Base-by-base conservation (phyloP, 164 flowering plant species). In the Piper betle region DNA sequence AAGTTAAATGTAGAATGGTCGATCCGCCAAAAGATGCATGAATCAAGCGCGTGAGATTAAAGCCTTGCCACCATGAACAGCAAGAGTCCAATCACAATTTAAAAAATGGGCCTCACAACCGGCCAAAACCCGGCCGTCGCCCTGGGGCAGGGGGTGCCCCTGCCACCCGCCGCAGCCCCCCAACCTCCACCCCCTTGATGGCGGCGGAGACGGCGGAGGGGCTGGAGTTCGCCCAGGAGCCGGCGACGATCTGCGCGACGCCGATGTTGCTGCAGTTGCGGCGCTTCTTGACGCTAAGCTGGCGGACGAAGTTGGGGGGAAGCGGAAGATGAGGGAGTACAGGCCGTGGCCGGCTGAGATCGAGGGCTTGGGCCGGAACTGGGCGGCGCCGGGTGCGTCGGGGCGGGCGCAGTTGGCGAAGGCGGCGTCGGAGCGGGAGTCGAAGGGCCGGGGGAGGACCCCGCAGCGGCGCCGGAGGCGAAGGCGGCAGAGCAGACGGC, bases 181-280 rank as follows among this genome's bases (percentile, higher is more conserved):
- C 65, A n/a, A 37, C 66, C 61, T 66, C 67, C 53, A 66, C 71
- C 15, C 58, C 66, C 43, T 63, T 52, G 33, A 74, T 73, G 61
- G 68, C 59, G 3, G 74, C 20, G 20, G 63, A 70, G 16, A 75
- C 79, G 63, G 78, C 75, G 46, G 75, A 55, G 72, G 76, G 70
- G 71, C 79, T 77, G 18, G 93, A 67, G 73, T 80, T 77, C 17
- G 93, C 73, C 95, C 98, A 92, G 53, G 90, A 78, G 55, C 96
- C 95, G 39, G 98, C 96, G 4, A 85, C 96, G 46, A 92, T 69
- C 61, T 89, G 98, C 37, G 96, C 96, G 17, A 92, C 96, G 53
- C 98, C 96, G 68, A 92, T 92, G 74, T 92, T 92, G 85, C 98
- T 83, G 74, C 96, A 89, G 72, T 89, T 92, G 64, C 98, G 72